A percentile compares a stretch with the other conserved stretches of the same genome.
phyloP scores from a whole-genome alignment of 2,329 filamentous ascomycete species.

The Colletotrichum sublineola region DNA sequence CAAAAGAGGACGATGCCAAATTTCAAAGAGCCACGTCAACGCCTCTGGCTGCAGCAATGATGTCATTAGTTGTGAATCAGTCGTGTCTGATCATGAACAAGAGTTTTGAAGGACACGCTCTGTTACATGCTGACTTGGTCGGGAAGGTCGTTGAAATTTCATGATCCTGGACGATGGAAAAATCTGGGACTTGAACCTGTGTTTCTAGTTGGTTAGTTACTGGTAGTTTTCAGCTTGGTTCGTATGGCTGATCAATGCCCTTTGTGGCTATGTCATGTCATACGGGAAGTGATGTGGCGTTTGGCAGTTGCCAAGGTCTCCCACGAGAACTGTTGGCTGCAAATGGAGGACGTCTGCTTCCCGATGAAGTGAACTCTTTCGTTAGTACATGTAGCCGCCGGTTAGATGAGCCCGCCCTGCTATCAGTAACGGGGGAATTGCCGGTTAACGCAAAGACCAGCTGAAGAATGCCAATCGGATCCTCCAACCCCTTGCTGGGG shows the following conservation, averaged over 20 bases:
- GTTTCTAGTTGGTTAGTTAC: background rate
- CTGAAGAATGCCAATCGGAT: background rate
- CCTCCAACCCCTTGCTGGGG: too few relatives aligned
- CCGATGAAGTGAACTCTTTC: background rate
- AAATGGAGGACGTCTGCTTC: background rate
- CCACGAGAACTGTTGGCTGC: background rate
- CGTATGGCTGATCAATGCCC: background rate
- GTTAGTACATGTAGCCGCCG: background rate
- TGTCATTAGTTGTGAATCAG: constrained; percentile 26
- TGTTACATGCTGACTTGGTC: background rate
- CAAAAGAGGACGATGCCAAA: background rate
- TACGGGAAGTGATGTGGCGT: background rate
- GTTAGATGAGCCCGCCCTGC: background rate
- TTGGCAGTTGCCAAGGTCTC: background rate
- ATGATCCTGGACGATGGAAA: background rate
- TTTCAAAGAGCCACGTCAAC: constrained; percentile 27
- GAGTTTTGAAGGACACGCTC: background rate
- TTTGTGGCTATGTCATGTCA: background rate
- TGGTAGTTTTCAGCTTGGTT: background rate
- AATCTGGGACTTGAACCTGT: background rate
- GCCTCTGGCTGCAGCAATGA: constrained; percentile 19
- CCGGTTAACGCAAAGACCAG: background rate
- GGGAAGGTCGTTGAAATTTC: background rate
- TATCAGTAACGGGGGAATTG: background rate
- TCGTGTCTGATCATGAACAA: constrained; percentile 1